These are phyloP conservation scores for Taphrina deformans DNA, from an alignment of 1,139 yeast species.

Conservation along the genomic window DNA sequence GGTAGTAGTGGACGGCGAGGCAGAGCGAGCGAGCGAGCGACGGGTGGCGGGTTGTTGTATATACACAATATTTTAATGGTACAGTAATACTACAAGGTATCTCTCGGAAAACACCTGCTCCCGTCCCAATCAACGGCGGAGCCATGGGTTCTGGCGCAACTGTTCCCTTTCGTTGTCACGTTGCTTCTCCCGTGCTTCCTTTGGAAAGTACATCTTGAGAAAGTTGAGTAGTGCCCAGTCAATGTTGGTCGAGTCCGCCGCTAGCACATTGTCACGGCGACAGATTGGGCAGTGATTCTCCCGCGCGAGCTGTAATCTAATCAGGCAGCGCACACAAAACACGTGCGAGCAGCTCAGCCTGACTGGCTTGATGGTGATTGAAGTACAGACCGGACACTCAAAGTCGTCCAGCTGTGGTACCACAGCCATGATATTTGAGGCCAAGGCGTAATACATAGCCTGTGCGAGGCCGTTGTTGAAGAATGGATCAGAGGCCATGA, in stretches of 20 bases:
- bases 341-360: conserved; percentile 62
- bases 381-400: conserved; percentile 69
- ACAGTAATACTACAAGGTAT: neutral
- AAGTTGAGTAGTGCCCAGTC: conserved; percentile 57
- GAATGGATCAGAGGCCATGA: conserved; percentile 35
- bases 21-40: neutral
- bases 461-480: conserved; percentile 33
- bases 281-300: conserved; percentile 70
- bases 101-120: no score
- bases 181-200: conserved; percentile 63
- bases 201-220: conserved; percentile 63
- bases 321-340: conserved; percentile 70
- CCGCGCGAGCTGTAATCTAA: conserved; percentile 60
- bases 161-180: conserved; percentile 60
- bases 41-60: neutral
- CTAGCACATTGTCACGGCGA: conserved; percentile 56
- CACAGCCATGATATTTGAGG: conserved; percentile 52
- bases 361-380: conserved; percentile 70
- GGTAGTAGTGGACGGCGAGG: neutral
- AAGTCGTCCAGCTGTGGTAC: conserved; percentile 76
- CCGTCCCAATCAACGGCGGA: neutral
- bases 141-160: conserved; percentile 41
- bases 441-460: conserved; percentile 42
- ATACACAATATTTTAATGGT: neutral
- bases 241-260: conserved; percentile 62